Percentiles rank a stretch among this genome's conserved stretches.
phyloP scores from a whole-genome alignment of 805 yeast genomes.

The Kodamaea fukazawae region DNA sequence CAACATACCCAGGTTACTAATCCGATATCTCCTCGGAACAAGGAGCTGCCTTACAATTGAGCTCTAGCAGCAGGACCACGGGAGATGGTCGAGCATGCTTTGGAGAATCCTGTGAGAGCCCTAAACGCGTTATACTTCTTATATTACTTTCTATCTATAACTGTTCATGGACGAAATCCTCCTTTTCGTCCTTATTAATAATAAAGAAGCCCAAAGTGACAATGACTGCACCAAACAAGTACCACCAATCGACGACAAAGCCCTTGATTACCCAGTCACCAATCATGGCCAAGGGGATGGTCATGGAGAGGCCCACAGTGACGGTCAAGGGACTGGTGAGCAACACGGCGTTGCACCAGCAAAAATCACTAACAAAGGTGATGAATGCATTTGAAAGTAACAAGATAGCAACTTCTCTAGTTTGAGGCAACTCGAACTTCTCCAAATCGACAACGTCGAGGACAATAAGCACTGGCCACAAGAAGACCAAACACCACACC shows the following conservation, averaged over 20 bases:
- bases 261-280: slow-evolving; percentile 80
- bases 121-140: neutral
- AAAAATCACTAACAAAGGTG: slow-evolving; percentile 83
- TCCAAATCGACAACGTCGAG: slow-evolving; percentile 68
- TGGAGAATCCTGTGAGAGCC: no score
- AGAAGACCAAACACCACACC: slow-evolving; percentile 62
- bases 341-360: slow-evolving; percentile 95
- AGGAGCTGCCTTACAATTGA: no score
- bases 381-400: slow-evolving; percentile 66
- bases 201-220: slow-evolving; percentile 82
- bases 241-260: slow-evolving; percentile 56
- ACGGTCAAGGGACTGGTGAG: slow-evolving; percentile 93
- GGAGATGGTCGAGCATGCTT: no score
- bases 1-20: no score
- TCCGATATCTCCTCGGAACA: no score
- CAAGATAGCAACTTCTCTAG: slow-evolving; percentile 48
- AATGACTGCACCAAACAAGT: slow-evolving; percentile 74
- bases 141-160: slow-evolving; percentile 5
- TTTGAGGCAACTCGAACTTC: slow-evolving; percentile 65
- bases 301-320: slow-evolving; percentile 88
- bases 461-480: slow-evolving; percentile 80
- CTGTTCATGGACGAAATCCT: slow-evolving; percentile 41
- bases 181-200: slow-evolving; percentile 75
- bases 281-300: slow-evolving; percentile 91
- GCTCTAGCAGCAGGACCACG: no score